Base-by-base conservation (phyloP, 2,329 filamentous ascomycete species). In the Chaetomium strumarium region DNA sequence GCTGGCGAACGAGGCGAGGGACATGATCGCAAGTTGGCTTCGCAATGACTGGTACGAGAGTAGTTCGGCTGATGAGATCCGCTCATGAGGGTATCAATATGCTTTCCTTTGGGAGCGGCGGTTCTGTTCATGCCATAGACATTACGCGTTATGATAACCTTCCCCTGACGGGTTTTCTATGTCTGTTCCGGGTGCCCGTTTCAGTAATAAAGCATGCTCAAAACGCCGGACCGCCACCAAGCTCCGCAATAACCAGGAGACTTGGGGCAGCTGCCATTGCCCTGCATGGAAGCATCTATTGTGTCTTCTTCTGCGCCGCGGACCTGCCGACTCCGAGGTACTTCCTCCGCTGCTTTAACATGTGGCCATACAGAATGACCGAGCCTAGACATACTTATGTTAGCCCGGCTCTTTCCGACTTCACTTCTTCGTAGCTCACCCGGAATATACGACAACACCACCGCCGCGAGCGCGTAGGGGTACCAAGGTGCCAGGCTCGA, bases 281-380 rank as follows among this genome's bases (percentile, higher is more conserved):
- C 24, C 19, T 17, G 33, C 33, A 16, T 31, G 2, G 19, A 45
- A n/a, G 29, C 16, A 50, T 55, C 52, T 59, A 75, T 61, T 73
- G 67, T 11, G 62, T 62, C 55, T 72, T 72, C 66, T 78, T 75
- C 51, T 37, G 34, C 34, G 71, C 70, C 63, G 77, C 74, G 43
- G 63, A 63, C 44, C 71, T 66, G 81, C 80, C 74, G 90, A 75
- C 49, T 6, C 62, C 58, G 12, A 64, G 55, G 48, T 64, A 56
- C 78, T 90, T 95, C 60, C 81, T 78, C 62, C 92, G 79, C 78
- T 99, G 93, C 56, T 78, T 77, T 77, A 97, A 88, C 93, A 99
- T 97, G 71, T 99, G 88, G 19, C 88, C 90, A 67, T 93, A 97
- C 53, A 97, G 72, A 51, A 95, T 79, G 64, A 93, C 95, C 4